phyloP scores from a whole-genome alignment of 1,139 yeast genomes.

The Sugiyamaella japonica region DNA sequence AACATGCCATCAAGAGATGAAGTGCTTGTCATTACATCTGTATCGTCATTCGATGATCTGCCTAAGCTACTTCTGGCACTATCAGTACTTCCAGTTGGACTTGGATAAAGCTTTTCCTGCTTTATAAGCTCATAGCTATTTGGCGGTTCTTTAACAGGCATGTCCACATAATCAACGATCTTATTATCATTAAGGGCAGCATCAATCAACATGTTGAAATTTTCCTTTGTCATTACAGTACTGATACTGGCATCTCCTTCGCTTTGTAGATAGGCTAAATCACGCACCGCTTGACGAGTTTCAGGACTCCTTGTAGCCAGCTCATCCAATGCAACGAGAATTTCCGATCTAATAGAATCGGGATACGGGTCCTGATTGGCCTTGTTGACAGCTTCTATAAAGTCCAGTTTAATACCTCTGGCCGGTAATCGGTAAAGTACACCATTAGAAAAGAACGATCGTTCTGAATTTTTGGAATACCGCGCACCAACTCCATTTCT shows the following conservation, averaged over 20 bases:
- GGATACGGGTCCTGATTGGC: conserved; percentile 30
- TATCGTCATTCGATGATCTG: conserved; percentile 12
- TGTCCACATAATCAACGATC: too few relatives aligned
- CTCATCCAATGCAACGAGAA: conserved; percentile 39
- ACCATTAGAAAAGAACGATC: conserved; percentile 48
- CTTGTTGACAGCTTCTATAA: conserved; percentile 48
- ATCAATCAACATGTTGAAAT: conserved; percentile 44
- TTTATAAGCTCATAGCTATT: neutral
- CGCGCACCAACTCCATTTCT: conserved; percentile 50
- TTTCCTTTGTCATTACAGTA: conserved; percentile 33
- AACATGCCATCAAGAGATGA: conserved; percentile 29
- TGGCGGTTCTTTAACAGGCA: neutral
- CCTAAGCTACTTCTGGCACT: conserved; percentile 18
- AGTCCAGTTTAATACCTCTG: conserved; percentile 70
- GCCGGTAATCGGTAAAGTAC: conserved; percentile 70
- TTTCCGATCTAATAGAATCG: conserved; percentile 32
- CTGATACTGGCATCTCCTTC: conserved; percentile 32
- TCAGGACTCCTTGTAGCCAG: conserved; percentile 36
- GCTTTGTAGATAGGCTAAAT: conserved; percentile 36
- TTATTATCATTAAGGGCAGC: conserved; percentile 34
- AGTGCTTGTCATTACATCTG: neutral
- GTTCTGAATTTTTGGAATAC: conserved; percentile 38
- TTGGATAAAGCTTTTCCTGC: conserved; percentile 5
- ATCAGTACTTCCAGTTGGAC: conserved; percentile 9
- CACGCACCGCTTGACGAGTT: conserved; percentile 41